Evolutionary conservation across 441 rosid genomes (phyloP).

Genomic region (Francoa sonchifolia): DNA sequence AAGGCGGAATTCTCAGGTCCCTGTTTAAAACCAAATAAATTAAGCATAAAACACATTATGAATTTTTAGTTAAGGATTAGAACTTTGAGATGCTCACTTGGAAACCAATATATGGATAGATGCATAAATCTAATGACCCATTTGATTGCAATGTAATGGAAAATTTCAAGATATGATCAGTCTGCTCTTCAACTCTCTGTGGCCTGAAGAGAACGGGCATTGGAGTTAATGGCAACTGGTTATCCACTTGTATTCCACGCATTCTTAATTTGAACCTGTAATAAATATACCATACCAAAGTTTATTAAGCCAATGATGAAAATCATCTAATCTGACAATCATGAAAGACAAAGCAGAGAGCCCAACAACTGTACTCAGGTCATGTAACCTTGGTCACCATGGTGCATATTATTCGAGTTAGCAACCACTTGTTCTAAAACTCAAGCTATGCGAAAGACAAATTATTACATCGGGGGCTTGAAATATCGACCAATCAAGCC

Average conservation of each 20-base stretch:
- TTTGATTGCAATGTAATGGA: conserved; percentile 69
- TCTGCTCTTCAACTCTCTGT: conserved; percentile 62
- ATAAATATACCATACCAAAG: conserved; percentile 2
- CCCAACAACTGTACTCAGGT: too few relatives aligned
- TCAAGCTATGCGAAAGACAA: too few relatives aligned
- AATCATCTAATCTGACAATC: too few relatives aligned
- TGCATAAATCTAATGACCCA: conserved; percentile 69
- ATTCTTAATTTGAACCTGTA: conserved; percentile 76
- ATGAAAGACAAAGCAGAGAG: too few relatives aligned
- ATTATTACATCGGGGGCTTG: too few relatives aligned
- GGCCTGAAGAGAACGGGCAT: conserved; percentile 97
- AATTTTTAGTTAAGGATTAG: conserved; percentile 1
- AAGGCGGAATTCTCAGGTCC: conserved; percentile 81
- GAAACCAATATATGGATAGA: conserved; percentile 81
- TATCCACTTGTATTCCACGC: conserved; percentile 85
- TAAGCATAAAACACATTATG: too few relatives aligned
- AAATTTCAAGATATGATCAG: conserved; percentile 64
- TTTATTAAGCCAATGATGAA: background rate
- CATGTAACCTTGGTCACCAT: too few relatives aligned
- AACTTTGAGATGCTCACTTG: conserved; percentile 32
- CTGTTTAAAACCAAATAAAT: conserved; percentile 25
- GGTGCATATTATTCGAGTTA: too few relatives aligned
- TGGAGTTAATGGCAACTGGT: conserved; percentile 88
- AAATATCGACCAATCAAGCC: too few relatives aligned
- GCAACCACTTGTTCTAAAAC: too few relatives aligned